Percentiles rank a stretch among this genome's conserved stretches.
These are phyloP conservation scores for Nannochloropsis oceanica DNA, from an alignment of 108 stramenopile genomes.

Conservation along the genomic window DNA sequence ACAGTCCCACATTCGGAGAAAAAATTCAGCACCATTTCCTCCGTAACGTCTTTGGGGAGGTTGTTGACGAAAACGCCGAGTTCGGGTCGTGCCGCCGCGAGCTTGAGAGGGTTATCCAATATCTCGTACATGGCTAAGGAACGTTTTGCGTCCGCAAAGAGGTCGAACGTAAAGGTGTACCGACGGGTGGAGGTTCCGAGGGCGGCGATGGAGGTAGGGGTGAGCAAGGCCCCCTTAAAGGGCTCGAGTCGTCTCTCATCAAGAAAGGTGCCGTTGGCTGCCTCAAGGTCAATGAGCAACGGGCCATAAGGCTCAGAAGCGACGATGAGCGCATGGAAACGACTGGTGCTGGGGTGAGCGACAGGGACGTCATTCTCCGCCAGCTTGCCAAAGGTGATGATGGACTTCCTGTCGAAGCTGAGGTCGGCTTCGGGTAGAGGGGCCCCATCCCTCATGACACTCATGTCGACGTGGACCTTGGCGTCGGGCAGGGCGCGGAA, in stretches of 20 bases:
- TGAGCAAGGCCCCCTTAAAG: not conserved
- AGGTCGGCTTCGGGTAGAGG: conserved; percentile 1
- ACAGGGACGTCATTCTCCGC: conserved; percentile 15
- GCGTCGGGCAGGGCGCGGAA: not conserved
- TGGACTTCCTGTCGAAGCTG: not conserved
- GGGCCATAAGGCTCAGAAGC: not conserved
- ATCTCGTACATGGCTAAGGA: not conserved
- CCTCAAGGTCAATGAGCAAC: conserved; percentile 14
- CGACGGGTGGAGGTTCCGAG: not conserved
- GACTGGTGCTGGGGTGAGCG: conserved; percentile 16
- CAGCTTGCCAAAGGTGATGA: conserved; percentile 11
- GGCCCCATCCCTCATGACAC: conserved; percentile 1
- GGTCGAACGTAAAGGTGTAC: not conserved
- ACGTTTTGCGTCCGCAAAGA: not conserved
- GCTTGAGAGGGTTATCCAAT: not conserved
- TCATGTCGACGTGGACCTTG: conserved; percentile 3
- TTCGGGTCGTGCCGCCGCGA: not conserved
- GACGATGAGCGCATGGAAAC: conserved; percentile 17
- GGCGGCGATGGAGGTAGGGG: not conserved
- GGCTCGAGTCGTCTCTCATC: not conserved
- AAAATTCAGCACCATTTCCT: not conserved
- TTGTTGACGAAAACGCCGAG: not conserved
- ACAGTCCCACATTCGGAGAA: not conserved
- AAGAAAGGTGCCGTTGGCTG: conserved; percentile 23
- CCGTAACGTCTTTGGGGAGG: not conserved